phyloP scores from a whole-genome alignment of 192 early-diverging fungal genomes.

The Entomortierella parvispora region DNA sequence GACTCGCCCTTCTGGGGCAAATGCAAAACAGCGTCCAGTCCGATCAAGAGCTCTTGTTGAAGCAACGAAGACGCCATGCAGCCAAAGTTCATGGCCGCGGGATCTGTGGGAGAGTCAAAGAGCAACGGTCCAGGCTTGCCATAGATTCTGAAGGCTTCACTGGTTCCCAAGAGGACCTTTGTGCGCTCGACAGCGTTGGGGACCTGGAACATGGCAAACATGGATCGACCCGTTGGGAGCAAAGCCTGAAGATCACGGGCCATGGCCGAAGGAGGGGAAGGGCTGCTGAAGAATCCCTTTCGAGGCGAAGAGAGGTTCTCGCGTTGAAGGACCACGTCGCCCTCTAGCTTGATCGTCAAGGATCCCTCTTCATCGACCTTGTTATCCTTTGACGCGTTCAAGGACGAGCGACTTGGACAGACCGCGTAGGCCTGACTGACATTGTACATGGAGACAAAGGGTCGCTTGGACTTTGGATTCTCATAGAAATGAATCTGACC shows the following conservation, averaged over 20 bases:
- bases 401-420: constrained; percentile 54
- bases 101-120: constrained; percentile 45
- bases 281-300: constrained; percentile 42
- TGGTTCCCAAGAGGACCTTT: constrained; percentile 38
- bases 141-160: constrained; percentile 49
- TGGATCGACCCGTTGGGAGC: constrained; percentile 33
- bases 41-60: constrained; percentile 47
- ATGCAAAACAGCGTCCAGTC: constrained; percentile 40
- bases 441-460: constrained; percentile 60
- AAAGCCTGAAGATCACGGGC: constrained; percentile 36
- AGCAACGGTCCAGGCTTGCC: constrained; percentile 43
- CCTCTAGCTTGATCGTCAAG: constrained; percentile 43
- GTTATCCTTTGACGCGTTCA: constrained; percentile 45
- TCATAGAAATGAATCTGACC: constrained; percentile 65
- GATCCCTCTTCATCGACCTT: constrained; percentile 48
- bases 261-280: constrained; percentile 15
- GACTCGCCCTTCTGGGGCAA: constrained; percentile 49
- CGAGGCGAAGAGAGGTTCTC: constrained; percentile 21
- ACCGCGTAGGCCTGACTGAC: constrained; percentile 66
- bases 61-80: constrained; percentile 46
- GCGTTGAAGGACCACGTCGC: constrained; percentile 47
- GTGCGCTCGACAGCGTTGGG: constrained; percentile 39
- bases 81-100: constrained; percentile 51
- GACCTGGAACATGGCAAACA: constrained; percentile 50
- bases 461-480: constrained; percentile 58